A percentile compares a stretch with the other conserved stretches of the same genome.
phyloP scores from a whole-genome alignment of 2,329 filamentous ascomycete genomes.

The Elsinoe ampelina region DNA sequence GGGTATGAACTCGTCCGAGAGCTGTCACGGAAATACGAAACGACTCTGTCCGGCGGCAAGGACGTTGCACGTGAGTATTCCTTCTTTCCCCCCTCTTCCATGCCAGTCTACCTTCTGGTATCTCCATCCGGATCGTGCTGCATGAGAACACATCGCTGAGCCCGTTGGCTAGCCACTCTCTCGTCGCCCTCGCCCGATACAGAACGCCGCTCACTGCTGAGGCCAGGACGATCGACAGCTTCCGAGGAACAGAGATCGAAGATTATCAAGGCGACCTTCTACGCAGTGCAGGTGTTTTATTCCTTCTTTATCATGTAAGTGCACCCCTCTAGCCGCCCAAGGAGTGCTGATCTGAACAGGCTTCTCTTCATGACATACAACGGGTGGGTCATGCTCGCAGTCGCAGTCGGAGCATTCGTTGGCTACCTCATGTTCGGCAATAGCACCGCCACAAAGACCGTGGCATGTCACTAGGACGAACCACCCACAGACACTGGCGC shows the following conservation, averaged over 20 bases:
- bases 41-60: constrained; percentile 39
- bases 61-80: constrained; percentile 31
- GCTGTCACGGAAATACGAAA: constrained; percentile 66
- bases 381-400: constrained; percentile 90
- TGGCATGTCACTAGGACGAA: constrained; percentile 68
- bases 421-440: constrained; percentile 78
- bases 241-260: constrained; percentile 59
- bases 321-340: background rate
- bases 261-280: constrained; percentile 70
- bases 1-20: constrained; percentile 87
- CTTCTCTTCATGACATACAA: constrained; percentile 99
- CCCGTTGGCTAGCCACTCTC: constrained; percentile 3
- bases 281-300: constrained; percentile 93
- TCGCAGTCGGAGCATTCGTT: constrained; percentile 77
- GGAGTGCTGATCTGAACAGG: constrained; percentile 45
- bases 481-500: background rate
- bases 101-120: background rate
- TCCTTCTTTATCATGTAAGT: constrained; percentile 99
- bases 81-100: background rate
- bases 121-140: background rate
- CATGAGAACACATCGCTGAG: background rate
- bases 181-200: constrained; percentile 8
- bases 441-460: constrained; percentile 66
- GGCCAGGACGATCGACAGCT: constrained; percentile 61
- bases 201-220: constrained; percentile 59